Evolutionary conservation across 768 basidiomycete genomes (phyloP).

Genomic region (Mycena olivaceomarginata): DNA sequence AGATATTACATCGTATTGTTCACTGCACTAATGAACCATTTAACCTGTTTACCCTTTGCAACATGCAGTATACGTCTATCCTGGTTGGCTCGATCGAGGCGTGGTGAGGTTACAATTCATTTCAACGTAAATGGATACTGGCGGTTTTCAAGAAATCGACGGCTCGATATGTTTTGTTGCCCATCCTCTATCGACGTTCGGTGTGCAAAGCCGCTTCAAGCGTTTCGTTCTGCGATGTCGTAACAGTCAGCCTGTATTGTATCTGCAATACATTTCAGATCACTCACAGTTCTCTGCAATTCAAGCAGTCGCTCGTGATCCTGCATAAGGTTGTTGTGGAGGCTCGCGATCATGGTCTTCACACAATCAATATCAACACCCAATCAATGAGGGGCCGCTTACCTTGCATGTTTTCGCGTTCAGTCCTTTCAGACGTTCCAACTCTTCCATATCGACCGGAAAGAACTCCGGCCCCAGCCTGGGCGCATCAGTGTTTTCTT

Average conservation of each 20-base stretch:
- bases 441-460: constrained; percentile 73
- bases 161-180: neutral
- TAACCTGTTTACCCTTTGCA: constrained; percentile 5
- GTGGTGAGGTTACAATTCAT: neutral
- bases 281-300: constrained; percentile 79
- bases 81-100: neutral
- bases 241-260: neutral
- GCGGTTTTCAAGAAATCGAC: constrained; percentile 25
- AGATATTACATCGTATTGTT: constrained; percentile 36
- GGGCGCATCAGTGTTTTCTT: neutral
- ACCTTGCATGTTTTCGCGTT: constrained; percentile 88
- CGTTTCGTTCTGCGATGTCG: constrained; percentile 22
- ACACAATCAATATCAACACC: constrained; percentile 5
- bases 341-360: constrained; percentile 84
- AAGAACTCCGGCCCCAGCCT: constrained; percentile 65
- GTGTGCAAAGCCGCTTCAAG: constrained; percentile 19
- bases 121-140: neutral
- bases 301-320: constrained; percentile 80
- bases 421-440: constrained; percentile 81
- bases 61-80: no score
- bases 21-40: constrained; percentile 34
- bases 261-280: neutral
- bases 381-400: constrained; percentile 12
- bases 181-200: neutral
- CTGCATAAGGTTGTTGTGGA: constrained; percentile 79